phyloP scores from a whole-genome alignment of 2,329 filamentous ascomycete species.

The Rutstroemia sydowiana region DNA sequence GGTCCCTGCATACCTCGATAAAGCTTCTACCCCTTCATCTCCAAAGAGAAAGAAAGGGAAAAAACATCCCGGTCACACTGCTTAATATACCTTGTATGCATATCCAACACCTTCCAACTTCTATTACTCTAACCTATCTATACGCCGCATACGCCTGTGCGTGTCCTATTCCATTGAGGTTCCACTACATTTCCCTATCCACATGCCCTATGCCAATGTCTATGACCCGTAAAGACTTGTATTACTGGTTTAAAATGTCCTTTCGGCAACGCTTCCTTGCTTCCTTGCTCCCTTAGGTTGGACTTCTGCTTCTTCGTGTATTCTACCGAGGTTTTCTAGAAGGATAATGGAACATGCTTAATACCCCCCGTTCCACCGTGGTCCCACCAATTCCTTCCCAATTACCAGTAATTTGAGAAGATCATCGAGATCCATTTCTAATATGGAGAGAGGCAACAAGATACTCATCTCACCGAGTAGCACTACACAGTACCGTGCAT shows the following conservation, averaged over 20 bases:
- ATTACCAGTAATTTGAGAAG: conserved; percentile 1
- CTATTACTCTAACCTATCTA: not conserved
- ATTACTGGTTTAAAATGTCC: no score
- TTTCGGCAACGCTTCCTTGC: conserved; percentile 7
- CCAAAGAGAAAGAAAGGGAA: no score
- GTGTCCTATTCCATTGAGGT: no score
- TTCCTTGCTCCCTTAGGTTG: no score
- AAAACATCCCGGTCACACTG: not conserved
- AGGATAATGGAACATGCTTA: conserved; percentile 1
- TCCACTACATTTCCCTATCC: no score
- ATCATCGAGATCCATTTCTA: no score
- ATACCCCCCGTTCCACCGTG: no score
- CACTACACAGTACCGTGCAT: not conserved
- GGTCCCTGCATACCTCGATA: conserved; percentile 2
- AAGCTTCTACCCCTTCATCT: conserved; percentile 6
- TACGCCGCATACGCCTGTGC: no score
- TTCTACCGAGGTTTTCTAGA: conserved; percentile 12
- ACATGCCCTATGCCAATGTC: no score
- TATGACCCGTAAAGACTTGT: no score
- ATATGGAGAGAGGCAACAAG: no score
- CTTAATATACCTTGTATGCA: not conserved
- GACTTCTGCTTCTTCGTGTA: conserved; percentile 3
- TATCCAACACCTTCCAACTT: not conserved
- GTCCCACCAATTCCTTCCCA: no score
- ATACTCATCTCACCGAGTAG: not conserved